Conservation (phyloP, 441 rosid genomes). For the Biscutella auriculata region DNA sequence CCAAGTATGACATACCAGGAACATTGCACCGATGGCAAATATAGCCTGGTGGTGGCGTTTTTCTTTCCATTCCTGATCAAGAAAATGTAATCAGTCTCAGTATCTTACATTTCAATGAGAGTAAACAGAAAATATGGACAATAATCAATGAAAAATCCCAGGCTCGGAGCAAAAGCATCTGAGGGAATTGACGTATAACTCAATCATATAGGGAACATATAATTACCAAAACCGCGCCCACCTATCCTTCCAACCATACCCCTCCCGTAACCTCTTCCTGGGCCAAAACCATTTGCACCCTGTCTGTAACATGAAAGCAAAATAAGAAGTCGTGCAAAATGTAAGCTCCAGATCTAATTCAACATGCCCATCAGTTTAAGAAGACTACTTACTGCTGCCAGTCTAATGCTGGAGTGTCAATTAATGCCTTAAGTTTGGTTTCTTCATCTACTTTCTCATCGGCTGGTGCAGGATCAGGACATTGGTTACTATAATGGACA, state of each 20-base stretch:
- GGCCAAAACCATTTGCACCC: slow-evolving; percentile 54
- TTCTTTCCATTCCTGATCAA: slow-evolving; percentile 65
- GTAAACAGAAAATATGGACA: neutral
- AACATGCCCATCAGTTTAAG: slow-evolving; percentile 11
- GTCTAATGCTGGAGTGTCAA: slow-evolving; percentile 89
- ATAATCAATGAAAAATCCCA: no score
- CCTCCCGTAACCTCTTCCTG: slow-evolving; percentile 85
- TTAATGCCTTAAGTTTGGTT: slow-evolving; percentile 76
- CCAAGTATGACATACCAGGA: slow-evolving; percentile 45
- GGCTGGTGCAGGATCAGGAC: slow-evolving; percentile 46
- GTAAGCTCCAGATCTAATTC: no score
- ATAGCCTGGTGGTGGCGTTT: slow-evolving; percentile 90
- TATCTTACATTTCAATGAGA: neutral
- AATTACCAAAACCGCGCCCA: slow-evolving; percentile 88
- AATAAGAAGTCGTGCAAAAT: no score
- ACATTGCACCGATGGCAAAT: slow-evolving; percentile 90
- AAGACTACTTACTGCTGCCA: slow-evolving; percentile 77
- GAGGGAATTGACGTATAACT: no score
- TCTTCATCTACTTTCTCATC: slow-evolving; percentile 68
- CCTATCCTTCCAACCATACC: slow-evolving; percentile 78
- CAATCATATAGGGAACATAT: slow-evolving; percentile 17
- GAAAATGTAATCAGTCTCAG: neutral
- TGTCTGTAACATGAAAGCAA: slow-evolving; percentile 15
- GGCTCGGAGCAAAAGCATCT: no score
- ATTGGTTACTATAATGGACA: slow-evolving; percentile 37